phyloP scores from a whole-genome alignment of 2,329 filamentous ascomycete species.

The Acarospora socialis region DNA sequence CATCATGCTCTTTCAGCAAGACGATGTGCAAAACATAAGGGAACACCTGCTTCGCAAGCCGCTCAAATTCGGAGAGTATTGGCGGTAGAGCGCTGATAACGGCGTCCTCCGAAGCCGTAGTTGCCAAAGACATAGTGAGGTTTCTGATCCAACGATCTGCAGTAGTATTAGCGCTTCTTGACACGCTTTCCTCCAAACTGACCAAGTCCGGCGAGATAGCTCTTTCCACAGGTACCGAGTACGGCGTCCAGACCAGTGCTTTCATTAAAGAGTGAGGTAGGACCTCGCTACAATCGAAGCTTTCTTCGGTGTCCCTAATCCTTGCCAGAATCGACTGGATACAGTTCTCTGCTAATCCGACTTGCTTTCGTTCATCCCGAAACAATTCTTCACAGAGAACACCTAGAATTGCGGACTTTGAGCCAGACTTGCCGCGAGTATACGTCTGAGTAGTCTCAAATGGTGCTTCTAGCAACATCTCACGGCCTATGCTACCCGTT shows the following conservation, averaged over 20 bases:
- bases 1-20: constrained; percentile 52
- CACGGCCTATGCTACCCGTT: constrained; percentile 51
- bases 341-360: constrained; percentile 30
- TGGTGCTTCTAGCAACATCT: constrained; percentile 44
- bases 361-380: constrained; percentile 36
- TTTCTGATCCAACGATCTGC: constrained; percentile 45
- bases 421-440: constrained; percentile 23
- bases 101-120: constrained; percentile 45
- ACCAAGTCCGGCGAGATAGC: constrained; percentile 13
- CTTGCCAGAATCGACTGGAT: constrained; percentile 29
- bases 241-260: constrained; percentile 29
- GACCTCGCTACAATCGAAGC: not conserved
- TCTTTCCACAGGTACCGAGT: constrained; percentile 23
- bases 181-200: constrained; percentile 5
- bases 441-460: constrained; percentile 29
- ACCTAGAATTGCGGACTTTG: constrained; percentile 48
- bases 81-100: constrained; percentile 55
- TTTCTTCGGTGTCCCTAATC: constrained; percentile 15
- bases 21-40: constrained; percentile 78
- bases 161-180: constrained; percentile 23
- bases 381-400: constrained; percentile 49
- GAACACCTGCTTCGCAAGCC: constrained; percentile 59
- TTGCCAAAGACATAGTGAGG: constrained; percentile 47
- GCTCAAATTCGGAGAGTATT: constrained; percentile 50
- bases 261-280: constrained; percentile 23